Base-by-base conservation (phyloP, 495 filamentous ascomycete genomes). In the Collariella sp. region DNA sequence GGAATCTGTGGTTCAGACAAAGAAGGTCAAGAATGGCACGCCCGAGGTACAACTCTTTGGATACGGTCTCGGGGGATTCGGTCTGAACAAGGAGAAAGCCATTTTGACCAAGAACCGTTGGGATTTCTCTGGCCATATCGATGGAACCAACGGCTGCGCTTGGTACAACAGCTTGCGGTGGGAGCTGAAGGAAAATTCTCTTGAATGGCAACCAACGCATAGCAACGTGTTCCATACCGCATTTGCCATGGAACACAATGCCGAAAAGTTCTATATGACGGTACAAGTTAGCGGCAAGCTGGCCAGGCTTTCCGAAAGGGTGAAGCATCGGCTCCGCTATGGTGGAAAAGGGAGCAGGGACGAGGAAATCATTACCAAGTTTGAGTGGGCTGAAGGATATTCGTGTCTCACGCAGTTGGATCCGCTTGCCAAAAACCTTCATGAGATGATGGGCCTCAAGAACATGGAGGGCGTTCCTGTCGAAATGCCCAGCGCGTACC, bases 181-280 rank as follows among this genome's bases (percentile, higher is more conserved):
- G 69, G 35, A 60, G 9, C 62, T 70, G 7, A 19, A 56, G 6
- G 69, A 71, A 35, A 67, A 60, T 34, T 13, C 52, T 12, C 51
- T 60, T 11, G 64, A 70, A 13, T 7, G n/a, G n/a, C 60, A 66
- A 24, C 50, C 67, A 13, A 52, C 44, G 13, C 66, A 69, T 45
- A 59, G 50, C 53, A 63, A 62, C 39, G 40, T 56, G 3, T 59
- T 71, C 43, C 62, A 69, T 36, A 67, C 69, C 19, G 69, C 56
- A 2, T 71, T 71, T 20, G 62, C 66, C 2, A 51, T 70, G 35
- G 56, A 68, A 34, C 69, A 71, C 38, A 62, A 67, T 36, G 57
- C 58, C 22, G 57, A 57, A 31, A 55, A 49, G 12, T 71, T 71
- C 56, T 52, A 62, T 44, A 66, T 71, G 54, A 63, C 54, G 13